Conservation (phyloP, 2,329 filamentous ascomycete species). For the Pseudogymnoascus sp. region DNA sequence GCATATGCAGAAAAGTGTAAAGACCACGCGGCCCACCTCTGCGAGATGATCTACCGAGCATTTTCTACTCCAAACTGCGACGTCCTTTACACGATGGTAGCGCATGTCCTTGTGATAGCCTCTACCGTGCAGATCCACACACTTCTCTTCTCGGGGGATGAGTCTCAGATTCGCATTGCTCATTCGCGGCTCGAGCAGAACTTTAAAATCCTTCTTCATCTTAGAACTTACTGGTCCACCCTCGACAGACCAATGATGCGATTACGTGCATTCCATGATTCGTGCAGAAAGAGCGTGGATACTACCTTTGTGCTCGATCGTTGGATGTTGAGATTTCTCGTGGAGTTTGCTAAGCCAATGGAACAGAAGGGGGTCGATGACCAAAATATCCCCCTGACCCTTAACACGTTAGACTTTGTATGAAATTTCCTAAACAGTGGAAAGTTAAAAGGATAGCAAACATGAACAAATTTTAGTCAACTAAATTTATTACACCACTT, state of each 20-base stretch:
- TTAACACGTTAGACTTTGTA: background rate
- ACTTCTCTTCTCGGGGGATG: conserved; percentile 37
- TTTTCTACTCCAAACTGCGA: conserved; percentile 35
- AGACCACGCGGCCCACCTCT: conserved; percentile 35
- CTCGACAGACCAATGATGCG: conserved; percentile 35
- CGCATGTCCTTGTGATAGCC: conserved; percentile 41
- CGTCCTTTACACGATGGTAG: conserved; percentile 39
- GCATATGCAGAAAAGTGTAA: conserved; percentile 37
- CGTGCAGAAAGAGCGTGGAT: conserved; percentile 34
- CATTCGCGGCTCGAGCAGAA: conserved; percentile 38
- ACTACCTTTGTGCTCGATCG: conserved; percentile 36
- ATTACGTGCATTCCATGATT: conserved; percentile 38
- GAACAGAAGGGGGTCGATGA: conserved; percentile 22
- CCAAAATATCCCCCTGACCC: background rate
- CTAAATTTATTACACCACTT: background rate
- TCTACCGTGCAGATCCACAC: conserved; percentile 44
- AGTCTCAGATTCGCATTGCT: conserved; percentile 33
- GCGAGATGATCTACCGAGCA: conserved; percentile 37
- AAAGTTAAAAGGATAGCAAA: background rate
- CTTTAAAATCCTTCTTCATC: conserved; percentile 39
- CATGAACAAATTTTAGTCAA: background rate
- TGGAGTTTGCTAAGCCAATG: conserved; percentile 30
- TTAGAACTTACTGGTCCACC: conserved; percentile 39
- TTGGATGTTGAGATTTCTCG: conserved; percentile 38
- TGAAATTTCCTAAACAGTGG: background rate